Evolutionary conservation across 78 protist species (phyloP).

Genomic region (Protostelium mycophagum): DNA sequence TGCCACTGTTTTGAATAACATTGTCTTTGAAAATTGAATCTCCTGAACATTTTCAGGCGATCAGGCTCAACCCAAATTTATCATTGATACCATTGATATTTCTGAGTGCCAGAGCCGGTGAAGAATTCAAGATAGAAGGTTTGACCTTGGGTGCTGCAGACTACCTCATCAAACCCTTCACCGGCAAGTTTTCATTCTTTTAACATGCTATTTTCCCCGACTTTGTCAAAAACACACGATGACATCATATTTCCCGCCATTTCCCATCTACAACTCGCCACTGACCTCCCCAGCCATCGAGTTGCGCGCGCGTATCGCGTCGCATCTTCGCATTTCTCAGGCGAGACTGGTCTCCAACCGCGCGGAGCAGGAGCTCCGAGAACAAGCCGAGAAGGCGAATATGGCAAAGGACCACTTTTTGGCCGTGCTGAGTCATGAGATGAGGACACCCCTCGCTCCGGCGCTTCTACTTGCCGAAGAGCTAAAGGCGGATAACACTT

Average conservation of each 20-base stretch:
- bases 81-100: slow-evolving; percentile 34
- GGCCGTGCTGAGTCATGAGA: slow-evolving; percentile 42
- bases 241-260: no score
- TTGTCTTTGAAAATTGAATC: no score
- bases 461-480: not conserved
- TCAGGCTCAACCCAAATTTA: slow-evolving; percentile 20
- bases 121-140: slow-evolving; percentile 26
- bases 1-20: no score
- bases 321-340: slow-evolving; percentile 28
- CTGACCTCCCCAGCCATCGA: slow-evolving; percentile 20
- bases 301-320: not conserved
- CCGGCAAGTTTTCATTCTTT: slow-evolving; percentile 34
- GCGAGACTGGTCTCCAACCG: slow-evolving; percentile 9
- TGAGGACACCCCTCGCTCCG: slow-evolving; percentile 36
- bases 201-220: slow-evolving; percentile 40
- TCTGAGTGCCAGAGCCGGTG: slow-evolving; percentile 63
- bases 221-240: slow-evolving; percentile 16
- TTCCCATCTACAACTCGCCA: no score
- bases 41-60: no score
- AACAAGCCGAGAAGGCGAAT: slow-evolving; percentile 21
- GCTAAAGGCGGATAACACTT: not conserved
- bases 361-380: slow-evolving; percentile 24
- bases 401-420: slow-evolving; percentile 44
- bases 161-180: slow-evolving; percentile 55
- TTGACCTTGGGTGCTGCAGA: slow-evolving; percentile 44